Base-by-base conservation (phyloP, 2,329 filamentous ascomycete genomes). In the Phialemoniopsis sp. region DNA sequence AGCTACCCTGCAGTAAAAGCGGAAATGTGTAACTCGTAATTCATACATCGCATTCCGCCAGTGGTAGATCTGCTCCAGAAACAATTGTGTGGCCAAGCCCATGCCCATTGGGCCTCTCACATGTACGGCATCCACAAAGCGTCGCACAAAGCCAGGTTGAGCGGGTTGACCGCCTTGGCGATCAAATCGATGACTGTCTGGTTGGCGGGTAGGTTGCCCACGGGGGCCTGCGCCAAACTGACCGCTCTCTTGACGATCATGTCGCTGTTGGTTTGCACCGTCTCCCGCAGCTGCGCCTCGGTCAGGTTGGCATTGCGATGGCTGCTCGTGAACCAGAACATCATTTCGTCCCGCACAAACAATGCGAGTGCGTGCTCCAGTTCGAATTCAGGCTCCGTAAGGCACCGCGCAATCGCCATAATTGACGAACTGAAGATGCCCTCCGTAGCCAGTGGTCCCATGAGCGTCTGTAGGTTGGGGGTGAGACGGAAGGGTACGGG, bases 111-210 rank as follows among this genome's bases (percentile, higher is more conserved):
- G 21, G 21, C 21, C 21, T 26, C 44, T 64, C 72, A 97, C 57
- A 97, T 68, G 69, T 95, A 98, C 17, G 89, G 85, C 91, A 97
- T 97, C 89, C 93, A 99, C 52, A 98, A 68, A 42, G 90, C 82
- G 71, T 98, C 93, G 55, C 87, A 90, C 63, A 87, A 79, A 33
- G 86, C 84, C 63, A 99, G 63, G 60, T 93, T 89, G 68, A 87
- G 82, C 2, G 93, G 93, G 64, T 95, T 94, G 13, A 95, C 90
- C 2, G 91, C 89, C 67, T 85, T 85, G n/a, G 87, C 87, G 46
- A 98, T 86, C 46, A 94, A 67, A 64, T 99, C 93, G 55, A 98
- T 91, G 21, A 95, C 89, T 31, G 91, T 97, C 73, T 99, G 93
- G 62, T 95, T 95, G 17, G 91, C 91, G 7, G 93, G 93, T 51